Evolutionary conservation across 176 grass and related monocot species (phyloP).

Genomic region (Dendrocalamus sinicus): DNA sequence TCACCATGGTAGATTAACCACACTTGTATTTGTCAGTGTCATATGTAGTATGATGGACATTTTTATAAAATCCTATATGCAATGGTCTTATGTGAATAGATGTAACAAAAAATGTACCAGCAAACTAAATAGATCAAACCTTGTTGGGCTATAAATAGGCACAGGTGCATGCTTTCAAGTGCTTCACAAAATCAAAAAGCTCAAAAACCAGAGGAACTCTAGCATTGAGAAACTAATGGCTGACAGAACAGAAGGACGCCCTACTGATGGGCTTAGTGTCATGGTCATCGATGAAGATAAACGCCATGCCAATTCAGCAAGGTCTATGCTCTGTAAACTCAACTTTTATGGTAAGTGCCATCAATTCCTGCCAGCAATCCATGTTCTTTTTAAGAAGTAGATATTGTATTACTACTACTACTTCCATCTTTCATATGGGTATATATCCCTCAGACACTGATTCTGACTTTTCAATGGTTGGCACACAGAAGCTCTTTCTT

Average conservation of each 20-base stretch:
- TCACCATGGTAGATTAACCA: background rate
- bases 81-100: background rate
- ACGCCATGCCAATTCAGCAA: background rate
- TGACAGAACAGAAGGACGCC: background rate
- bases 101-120: background rate
- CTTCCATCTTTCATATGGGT: background rate
- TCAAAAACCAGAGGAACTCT: background rate
- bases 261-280: background rate
- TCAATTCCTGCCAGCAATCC: background rate
- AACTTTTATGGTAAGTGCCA: slow-evolving; percentile 31
- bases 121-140: background rate
- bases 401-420: background rate
- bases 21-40: background rate
- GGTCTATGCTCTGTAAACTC: background rate
- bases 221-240: background rate
- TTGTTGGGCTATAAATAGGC: slow-evolving; percentile 29
- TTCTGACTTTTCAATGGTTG: background rate
- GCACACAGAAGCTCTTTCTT: background rate
- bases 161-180: background rate
- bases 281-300: slow-evolving; percentile 35
- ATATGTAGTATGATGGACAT: background rate
- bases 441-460: background rate
- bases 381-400: background rate
- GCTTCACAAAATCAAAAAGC: background rate
- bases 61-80: background rate